phyloP scores from a whole-genome alignment of 805 yeast species.

The Yarrowia porcina region DNA sequence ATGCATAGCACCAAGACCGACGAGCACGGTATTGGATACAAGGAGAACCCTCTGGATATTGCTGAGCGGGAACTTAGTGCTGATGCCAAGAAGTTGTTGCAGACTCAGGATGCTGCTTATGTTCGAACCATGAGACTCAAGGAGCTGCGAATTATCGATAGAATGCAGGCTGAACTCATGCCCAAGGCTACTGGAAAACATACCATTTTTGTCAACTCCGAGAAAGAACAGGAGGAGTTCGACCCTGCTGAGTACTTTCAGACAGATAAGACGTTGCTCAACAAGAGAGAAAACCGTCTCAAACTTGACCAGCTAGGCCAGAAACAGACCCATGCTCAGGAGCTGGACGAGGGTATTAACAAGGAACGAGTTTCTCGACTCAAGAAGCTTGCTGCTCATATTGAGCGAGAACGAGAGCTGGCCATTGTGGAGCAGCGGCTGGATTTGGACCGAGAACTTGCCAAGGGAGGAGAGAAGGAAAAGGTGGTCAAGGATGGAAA shows the following conservation, averaged over 20 bases:
- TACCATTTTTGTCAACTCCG: slow-evolving; percentile 76
- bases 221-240: slow-evolving; percentile 54
- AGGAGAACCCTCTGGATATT: slow-evolving; percentile 54
- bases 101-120: slow-evolving; percentile 88
- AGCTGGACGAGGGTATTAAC: slow-evolving; percentile 37
- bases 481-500: slow-evolving; percentile 67
- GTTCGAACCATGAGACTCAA: slow-evolving; percentile 70
- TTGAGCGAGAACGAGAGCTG: slow-evolving; percentile 69
- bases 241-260: slow-evolving; percentile 63
- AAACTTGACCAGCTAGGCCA: slow-evolving; percentile 53
- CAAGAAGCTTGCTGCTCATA: slow-evolving; percentile 56
- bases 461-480: slow-evolving; percentile 87
- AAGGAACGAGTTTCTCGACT: slow-evolving; percentile 44
- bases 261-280: slow-evolving; percentile 62
- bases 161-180: slow-evolving; percentile 42
- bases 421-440: slow-evolving; percentile 65
- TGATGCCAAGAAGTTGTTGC: slow-evolving; percentile 77
- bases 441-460: slow-evolving; percentile 76
- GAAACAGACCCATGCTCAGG: slow-evolving; percentile 28
- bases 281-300: slow-evolving; percentile 68
- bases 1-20: slow-evolving; percentile 75
- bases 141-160: slow-evolving; percentile 63
- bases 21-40: slow-evolving; percentile 59
- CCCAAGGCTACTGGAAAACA: slow-evolving; percentile 62
- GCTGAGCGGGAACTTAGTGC: slow-evolving; percentile 46